Evolutionary conservation across 176 grass and related monocot genomes (phyloP).

Genomic region (Ensete glaucum): DNA sequence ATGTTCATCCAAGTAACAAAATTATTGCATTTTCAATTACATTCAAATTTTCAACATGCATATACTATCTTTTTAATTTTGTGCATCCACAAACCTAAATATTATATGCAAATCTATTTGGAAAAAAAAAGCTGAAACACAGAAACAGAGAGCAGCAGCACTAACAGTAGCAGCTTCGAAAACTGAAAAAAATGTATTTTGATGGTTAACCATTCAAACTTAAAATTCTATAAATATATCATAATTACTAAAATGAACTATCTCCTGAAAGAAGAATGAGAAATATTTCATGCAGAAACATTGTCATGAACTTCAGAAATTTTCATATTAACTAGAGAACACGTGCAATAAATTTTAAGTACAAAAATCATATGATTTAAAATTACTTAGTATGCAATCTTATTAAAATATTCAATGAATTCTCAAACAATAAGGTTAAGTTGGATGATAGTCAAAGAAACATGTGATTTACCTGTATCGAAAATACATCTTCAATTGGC

Average conservation of each 20-base stretch:
- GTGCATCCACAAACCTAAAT: not conserved
- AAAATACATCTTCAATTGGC: conserved; percentile 95
- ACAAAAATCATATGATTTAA: not conserved
- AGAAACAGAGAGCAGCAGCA: not conserved
- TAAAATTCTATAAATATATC: not conserved
- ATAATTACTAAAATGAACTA: not conserved
- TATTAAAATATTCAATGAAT: not conserved
- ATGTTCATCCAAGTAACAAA: no score
- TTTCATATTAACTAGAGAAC: not conserved
- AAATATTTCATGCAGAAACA: no score
- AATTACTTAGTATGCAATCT: not conserved
- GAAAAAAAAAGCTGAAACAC: not conserved
- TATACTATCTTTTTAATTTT: not conserved
- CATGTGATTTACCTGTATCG: conserved; percentile 58
- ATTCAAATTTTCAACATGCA: no score
- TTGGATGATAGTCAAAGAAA: not conserved
- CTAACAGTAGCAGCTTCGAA: not conserved
- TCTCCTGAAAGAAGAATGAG: no score
- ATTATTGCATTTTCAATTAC: no score
- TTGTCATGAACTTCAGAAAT: not conserved
- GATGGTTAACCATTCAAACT: not conserved
- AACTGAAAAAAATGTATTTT: not conserved
- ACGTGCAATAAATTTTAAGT: not conserved
- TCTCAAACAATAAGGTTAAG: not conserved
- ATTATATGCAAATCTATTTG: not conserved